Evolutionary conservation across 169 alveolate species (phyloP).

Genomic region (Plasmodium relictum): DNA sequence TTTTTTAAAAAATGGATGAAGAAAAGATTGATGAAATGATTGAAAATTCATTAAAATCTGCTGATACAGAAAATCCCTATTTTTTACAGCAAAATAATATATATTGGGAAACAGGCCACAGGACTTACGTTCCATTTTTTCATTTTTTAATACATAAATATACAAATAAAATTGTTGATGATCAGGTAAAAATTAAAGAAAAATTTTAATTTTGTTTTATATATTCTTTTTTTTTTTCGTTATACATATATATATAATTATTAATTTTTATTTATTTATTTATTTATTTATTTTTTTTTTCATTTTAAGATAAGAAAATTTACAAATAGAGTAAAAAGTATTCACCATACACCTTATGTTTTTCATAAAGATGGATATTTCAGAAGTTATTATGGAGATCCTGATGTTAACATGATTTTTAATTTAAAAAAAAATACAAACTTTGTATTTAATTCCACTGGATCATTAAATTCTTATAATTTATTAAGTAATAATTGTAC

Average conservation of each 20-base stretch:
- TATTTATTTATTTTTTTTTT: not conserved
- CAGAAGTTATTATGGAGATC: constrained; percentile 89
- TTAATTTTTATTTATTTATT: not conserved
- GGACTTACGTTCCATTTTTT: constrained; percentile 91
- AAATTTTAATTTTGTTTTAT: not conserved
- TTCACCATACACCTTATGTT: constrained; percentile 89
- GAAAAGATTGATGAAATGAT: constrained; percentile 41
- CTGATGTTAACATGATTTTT: constrained; percentile 84
- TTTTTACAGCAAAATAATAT: constrained; percentile 87
- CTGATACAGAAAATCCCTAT: constrained; percentile 42
- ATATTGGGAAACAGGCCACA: constrained; percentile 93
- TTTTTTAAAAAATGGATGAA: not conserved
- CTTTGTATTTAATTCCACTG: constrained; percentile 88
- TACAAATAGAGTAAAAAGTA: constrained; percentile 84
- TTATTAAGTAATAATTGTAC: constrained; percentile 73
- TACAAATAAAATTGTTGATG: constrained; percentile 88
- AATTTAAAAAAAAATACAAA: constrained; percentile 83
- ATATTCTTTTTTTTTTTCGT: not conserved
- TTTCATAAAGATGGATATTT: constrained; percentile 85
- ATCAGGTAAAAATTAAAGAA: constrained; percentile 80
- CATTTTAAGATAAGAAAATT: constrained; percentile 80
- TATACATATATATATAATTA: too few species aligned
- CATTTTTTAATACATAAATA: constrained; percentile 84
- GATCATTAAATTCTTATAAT: constrained; percentile 77
- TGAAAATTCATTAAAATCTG: constrained; percentile 53